Evolutionary conservation across 1,284 basidiomycete species (phyloP).

Genomic region (Irpex lacteus): DNA sequence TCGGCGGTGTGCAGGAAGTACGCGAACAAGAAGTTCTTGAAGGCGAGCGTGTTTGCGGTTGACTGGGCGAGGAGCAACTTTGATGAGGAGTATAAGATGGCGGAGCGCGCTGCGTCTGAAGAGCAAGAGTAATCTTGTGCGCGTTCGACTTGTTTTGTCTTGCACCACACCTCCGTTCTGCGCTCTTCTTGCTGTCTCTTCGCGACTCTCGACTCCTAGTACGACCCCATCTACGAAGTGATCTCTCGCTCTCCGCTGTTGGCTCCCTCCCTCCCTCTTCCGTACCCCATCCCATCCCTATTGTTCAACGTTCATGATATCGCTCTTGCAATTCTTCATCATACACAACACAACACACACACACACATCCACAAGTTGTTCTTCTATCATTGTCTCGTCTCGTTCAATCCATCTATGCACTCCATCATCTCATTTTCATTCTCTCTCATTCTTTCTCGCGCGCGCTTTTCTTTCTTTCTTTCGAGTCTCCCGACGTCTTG

Average conservation of each 20-base stretch:
- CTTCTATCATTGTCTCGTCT: conserved; percentile 21
- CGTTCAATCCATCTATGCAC: conserved; percentile 6
- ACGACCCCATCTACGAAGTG: neutral
- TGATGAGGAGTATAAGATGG: conserved; percentile 29
- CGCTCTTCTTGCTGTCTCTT: neutral
- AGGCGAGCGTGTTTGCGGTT: conserved; percentile 74
- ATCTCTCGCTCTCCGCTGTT: neutral
- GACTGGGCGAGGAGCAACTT: conserved; percentile 54
- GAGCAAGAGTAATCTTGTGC: conserved; percentile 29
- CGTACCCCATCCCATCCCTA: neutral
- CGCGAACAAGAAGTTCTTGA: conserved; percentile 94
- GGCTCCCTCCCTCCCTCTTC: neutral
- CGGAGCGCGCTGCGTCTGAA: conserved; percentile 43
- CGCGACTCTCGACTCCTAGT: too few relatives aligned
- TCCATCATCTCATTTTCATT: conserved; percentile 13
- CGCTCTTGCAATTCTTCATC: conserved; percentile 22
- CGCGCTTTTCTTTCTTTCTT: too few relatives aligned
- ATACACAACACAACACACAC: neutral
- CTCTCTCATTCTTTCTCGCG: neutral
- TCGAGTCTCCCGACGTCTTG: too few relatives aligned
- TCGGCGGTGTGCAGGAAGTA: conserved; percentile 96
- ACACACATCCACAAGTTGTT: conserved; percentile 9
- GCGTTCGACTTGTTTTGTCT: neutral
- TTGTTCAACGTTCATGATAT: conserved; percentile 11
- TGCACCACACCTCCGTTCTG: neutral